phyloP scores from a whole-genome alignment of 192 early-diverging fungal genomes.

The Coemansia reversa region DNA sequence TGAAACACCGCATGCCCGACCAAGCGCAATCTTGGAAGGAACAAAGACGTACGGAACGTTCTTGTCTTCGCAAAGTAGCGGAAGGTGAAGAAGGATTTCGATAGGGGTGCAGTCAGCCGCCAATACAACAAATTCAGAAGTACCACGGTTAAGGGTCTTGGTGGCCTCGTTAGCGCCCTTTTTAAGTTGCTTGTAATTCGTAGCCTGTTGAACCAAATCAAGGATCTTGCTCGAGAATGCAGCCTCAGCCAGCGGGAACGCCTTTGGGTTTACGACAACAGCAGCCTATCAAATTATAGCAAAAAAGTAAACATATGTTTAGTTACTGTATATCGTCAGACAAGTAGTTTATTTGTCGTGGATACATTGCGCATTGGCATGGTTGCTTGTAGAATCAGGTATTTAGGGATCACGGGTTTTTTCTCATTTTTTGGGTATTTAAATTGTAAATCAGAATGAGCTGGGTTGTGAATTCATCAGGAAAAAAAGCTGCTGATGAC shows the following conservation, averaged over 20 bases:
- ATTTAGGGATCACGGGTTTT: conserved; percentile 30
- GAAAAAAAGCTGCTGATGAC: not conserved
- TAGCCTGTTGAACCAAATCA: conserved; percentile 97
- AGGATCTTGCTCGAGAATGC: conserved; percentile 87
- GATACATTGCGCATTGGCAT: not conserved
- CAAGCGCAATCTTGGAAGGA: conserved; percentile 92
- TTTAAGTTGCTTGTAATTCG: conserved; percentile 99
- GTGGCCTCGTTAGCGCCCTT: conserved; percentile 99
- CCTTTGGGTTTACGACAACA: conserved; percentile 53
- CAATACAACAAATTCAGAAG: conserved; percentile 98
- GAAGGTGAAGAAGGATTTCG: conserved; percentile 96
- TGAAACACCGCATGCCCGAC: conserved; percentile 96
- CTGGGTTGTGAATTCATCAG: conserved; percentile 55
- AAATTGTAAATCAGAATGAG: conserved; percentile 47
- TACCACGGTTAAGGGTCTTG: conserved; percentile 99
- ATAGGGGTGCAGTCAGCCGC: conserved; percentile 97
- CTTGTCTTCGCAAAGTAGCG: conserved; percentile 99
- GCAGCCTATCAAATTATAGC: not conserved
- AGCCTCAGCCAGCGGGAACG: conserved; percentile 91
- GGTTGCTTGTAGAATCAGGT: not conserved
- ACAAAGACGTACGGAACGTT: conserved; percentile 99
- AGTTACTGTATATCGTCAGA: not conserved
- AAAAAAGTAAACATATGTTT: not conserved
- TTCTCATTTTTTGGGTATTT: conserved; percentile 33
- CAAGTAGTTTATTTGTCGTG: not conserved